These are phyloP conservation scores for Penicillium frequentans DNA, from an alignment of 2,329 filamentous ascomycete genomes.

Conservation along the genomic window DNA sequence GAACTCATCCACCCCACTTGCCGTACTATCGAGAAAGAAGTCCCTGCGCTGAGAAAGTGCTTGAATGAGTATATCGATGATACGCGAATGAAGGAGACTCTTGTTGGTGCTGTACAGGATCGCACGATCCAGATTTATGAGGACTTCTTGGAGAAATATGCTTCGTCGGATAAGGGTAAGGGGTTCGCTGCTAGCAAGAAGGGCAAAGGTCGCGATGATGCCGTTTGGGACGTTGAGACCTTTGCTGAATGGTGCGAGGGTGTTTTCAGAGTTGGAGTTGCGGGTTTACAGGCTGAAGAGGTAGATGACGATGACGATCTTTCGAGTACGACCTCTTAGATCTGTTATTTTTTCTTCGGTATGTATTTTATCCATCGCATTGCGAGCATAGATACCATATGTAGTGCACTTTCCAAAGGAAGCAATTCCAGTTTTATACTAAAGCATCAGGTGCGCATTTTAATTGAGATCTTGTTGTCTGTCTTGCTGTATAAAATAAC, in stretches of 20 bases:
- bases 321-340: conserved; percentile 18
- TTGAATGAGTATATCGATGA: conserved; percentile 66
- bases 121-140: conserved; percentile 64
- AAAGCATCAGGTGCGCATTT: no score
- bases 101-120: conserved; percentile 66
- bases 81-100: conserved; percentile 63
- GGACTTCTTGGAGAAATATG: conserved; percentile 60
- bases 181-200: conserved; percentile 45
- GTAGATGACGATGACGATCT: conserved; percentile 29
- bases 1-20: conserved; percentile 51
- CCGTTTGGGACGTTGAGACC: conserved; percentile 64
- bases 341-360: background rate
- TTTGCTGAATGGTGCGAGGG: conserved; percentile 63
- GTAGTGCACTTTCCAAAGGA: background rate
- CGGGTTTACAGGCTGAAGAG: conserved; percentile 29
- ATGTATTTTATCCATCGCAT: conserved; percentile 3
- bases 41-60: conserved; percentile 55
- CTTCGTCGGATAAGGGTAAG: conserved; percentile 40
- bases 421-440: background rate
- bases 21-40: conserved; percentile 58
- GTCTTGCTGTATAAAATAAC: background rate
- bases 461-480: no score
- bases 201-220: conserved; percentile 62
- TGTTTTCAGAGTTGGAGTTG: conserved; percentile 58
- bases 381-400: conserved; percentile 20